These are phyloP conservation scores for Stenogyne calaminthoides DNA, from an alignment of 305 asterid species.

Conservation along the genomic window DNA sequence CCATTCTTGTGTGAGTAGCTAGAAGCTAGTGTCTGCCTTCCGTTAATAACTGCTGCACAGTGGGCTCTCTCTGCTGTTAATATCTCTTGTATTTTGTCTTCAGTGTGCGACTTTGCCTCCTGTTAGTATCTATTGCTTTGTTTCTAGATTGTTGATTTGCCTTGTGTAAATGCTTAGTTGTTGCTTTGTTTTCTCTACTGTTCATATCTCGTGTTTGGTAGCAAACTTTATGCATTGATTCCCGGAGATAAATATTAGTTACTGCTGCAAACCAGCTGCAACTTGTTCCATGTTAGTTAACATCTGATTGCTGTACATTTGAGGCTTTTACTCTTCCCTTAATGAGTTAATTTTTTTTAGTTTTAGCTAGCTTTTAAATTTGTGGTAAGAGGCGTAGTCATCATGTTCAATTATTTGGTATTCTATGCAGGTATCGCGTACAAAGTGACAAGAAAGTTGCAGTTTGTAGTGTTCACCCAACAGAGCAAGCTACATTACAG, in stretches of 20 bases:
- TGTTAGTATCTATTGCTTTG: neutral
- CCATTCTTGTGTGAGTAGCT: constrained; percentile 10
- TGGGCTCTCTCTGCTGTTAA: neutral
- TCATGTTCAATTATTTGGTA: constrained; percentile 23
- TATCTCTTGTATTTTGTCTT: neutral
- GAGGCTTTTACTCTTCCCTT: constrained; percentile 1
- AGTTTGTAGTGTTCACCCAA: constrained; percentile 85
- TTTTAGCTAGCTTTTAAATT: neutral
- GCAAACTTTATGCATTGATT: neutral
- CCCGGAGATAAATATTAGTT: neutral
- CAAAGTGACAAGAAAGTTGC: constrained; percentile 89
- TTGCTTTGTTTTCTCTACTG: neutral
- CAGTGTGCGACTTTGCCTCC: neutral
- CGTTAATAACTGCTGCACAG: neutral
- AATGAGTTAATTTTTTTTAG: neutral
- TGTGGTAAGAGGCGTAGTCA: neutral
- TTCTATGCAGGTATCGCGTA: constrained; percentile 72
- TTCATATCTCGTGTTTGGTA: neutral
- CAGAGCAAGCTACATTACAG: constrained; percentile 94
- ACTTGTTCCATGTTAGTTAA: constrained; percentile 14
- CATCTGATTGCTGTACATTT: neutral
- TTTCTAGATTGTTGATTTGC: constrained; percentile 7
- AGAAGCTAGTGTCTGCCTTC: constrained; percentile 18
- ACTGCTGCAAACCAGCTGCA: neutral
- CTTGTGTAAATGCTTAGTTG: neutral